Evolutionary conservation across 805 yeast species (phyloP).

Genomic region (Pichia occidentalis): DNA sequence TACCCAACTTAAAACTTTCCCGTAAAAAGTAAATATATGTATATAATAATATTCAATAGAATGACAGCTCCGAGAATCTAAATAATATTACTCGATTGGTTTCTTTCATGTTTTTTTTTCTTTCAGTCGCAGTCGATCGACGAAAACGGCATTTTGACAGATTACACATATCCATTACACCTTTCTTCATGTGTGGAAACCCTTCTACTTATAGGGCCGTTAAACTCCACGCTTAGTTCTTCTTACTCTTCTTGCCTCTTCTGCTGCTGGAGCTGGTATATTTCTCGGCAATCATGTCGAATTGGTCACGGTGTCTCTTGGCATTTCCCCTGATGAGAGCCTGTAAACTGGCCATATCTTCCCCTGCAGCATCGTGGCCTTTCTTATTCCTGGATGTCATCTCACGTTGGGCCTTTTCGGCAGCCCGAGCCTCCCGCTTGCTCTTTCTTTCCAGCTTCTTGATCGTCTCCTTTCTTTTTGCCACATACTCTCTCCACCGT

Average conservation of each 20-base stretch:
- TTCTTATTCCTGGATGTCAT: too few species aligned
- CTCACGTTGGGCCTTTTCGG: not conserved
- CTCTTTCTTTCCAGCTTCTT: conserved; percentile 42
- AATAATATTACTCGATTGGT: too few species aligned
- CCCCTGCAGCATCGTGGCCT: conserved; percentile 1
- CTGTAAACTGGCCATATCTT: conserved; percentile 2
- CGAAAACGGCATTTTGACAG: too few species aligned
- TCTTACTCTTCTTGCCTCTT: conserved; percentile 5
- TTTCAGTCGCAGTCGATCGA: too few species aligned
- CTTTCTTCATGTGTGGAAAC: too few species aligned
- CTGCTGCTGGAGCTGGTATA: not conserved
- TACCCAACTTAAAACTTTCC: too few species aligned
- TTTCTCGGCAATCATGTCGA: conserved; percentile 6
- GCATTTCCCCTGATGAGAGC: conserved; percentile 10
- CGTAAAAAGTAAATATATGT: too few species aligned
- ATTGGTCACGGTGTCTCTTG: conserved; percentile 4
- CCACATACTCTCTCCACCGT: conserved; percentile 38
- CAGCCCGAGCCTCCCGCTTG: conserved; percentile 59
- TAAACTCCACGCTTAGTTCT: not conserved
- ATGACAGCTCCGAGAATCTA: too few species aligned
- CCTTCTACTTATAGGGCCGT: too few species aligned
- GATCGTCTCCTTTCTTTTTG: conserved; percentile 42
- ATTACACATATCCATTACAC: too few species aligned
- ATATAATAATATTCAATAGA: too few species aligned
- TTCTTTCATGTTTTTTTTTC: too few species aligned